Evolutionary conservation across 495 filamentous ascomycete genomes (phyloP).

Genomic region (Xylaria grammica): DNA sequence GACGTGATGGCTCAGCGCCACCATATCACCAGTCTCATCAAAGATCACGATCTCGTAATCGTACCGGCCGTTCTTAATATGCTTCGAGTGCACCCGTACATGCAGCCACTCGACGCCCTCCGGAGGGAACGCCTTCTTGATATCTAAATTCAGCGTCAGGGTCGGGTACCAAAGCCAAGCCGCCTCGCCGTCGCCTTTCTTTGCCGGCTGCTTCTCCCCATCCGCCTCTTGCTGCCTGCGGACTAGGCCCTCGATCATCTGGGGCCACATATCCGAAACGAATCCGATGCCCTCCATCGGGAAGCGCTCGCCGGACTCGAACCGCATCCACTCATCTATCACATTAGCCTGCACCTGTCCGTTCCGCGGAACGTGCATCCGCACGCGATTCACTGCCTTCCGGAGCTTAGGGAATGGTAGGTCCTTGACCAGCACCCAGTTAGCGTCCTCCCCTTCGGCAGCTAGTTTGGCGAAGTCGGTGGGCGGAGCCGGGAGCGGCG

Average conservation of each 20-base stretch:
- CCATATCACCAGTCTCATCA: slow-evolving; percentile 59
- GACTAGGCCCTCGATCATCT: slow-evolving; percentile 26
- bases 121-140: slow-evolving; percentile 67
- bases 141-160: slow-evolving; percentile 65
- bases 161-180: slow-evolving; percentile 74
- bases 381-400: slow-evolving; percentile 59
- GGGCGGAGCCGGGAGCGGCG: slow-evolving; percentile 49
- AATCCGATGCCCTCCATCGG: slow-evolving; percentile 62
- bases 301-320: slow-evolving; percentile 56
- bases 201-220: not conserved
- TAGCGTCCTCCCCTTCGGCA: slow-evolving; percentile 43
- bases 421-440: slow-evolving; percentile 47
- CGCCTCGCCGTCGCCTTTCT: slow-evolving; percentile 35
- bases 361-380: slow-evolving; percentile 60
- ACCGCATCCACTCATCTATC: slow-evolving; percentile 69
- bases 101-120: slow-evolving; percentile 69
- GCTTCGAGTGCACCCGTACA: slow-evolving; percentile 58
- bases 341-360: slow-evolving; percentile 48
- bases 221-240: slow-evolving; percentile 12
- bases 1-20: slow-evolving; percentile 67
- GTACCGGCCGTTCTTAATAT: slow-evolving; percentile 63
- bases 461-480: slow-evolving; percentile 46
- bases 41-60: slow-evolving; percentile 66
- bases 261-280: slow-evolving; percentile 63
- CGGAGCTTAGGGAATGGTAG: slow-evolving; percentile 64